phyloP scores from a whole-genome alignment of 2,329 filamentous ascomycete species.

The Penicillium brevicompactum region DNA sequence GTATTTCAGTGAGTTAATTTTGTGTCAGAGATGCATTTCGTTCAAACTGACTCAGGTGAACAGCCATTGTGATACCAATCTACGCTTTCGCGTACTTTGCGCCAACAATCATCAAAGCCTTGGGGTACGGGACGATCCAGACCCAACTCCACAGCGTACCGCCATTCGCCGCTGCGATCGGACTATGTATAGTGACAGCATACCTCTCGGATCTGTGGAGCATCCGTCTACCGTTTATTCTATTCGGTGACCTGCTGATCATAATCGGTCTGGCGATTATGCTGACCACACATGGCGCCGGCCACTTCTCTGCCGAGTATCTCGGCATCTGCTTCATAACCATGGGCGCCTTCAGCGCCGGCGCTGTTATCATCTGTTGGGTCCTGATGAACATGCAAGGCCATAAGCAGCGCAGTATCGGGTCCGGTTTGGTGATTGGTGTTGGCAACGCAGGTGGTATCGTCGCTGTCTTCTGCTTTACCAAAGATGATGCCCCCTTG shows the following conservation, averaged over 20 bases:
- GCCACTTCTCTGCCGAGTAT: constrained; percentile 39
- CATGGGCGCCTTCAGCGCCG: constrained; percentile 38
- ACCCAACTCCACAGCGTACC: constrained; percentile 32
- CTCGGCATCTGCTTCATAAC: constrained; percentile 43
- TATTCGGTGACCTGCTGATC: constrained; percentile 20
- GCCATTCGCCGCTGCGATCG: constrained; percentile 25
- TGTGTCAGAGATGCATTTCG: not conserved
- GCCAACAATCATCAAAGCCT: constrained; percentile 27
- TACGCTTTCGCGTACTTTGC: constrained; percentile 29
- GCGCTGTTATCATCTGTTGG: constrained; percentile 38
- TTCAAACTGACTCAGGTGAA: constrained; percentile 8
- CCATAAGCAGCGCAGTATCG: constrained; percentile 33
- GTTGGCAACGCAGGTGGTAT: constrained; percentile 37
- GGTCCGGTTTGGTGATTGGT: constrained; percentile 33
- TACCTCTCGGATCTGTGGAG: constrained; percentile 20
- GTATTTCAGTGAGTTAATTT: not conserved
- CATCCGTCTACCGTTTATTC: constrained; percentile 28
- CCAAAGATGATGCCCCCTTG: constrained; percentile 26
- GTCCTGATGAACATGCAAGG: constrained; percentile 45
- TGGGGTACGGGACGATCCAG: constrained; percentile 23
- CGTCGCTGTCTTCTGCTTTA: constrained; percentile 33
- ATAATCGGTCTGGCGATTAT: constrained; percentile 31
- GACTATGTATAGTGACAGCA: constrained; percentile 20
- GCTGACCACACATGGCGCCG: constrained; percentile 20
- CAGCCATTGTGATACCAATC: constrained; percentile 24